phyloP scores from a whole-genome alignment of 768 basidiomycete species.

The Lactarius deliciosus region DNA sequence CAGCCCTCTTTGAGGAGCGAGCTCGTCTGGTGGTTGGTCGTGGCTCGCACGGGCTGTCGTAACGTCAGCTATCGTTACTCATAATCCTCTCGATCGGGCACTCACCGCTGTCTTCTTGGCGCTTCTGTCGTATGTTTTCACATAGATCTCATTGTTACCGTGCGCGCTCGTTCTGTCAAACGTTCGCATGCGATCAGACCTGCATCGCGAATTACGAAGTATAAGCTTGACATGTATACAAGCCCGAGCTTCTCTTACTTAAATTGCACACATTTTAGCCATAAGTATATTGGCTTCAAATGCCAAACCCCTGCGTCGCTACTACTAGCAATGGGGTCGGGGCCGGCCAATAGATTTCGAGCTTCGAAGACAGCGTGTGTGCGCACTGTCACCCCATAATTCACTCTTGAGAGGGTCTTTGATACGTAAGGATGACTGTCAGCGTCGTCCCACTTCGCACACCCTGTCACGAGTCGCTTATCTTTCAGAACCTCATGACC shows the following conservation, averaged over 20 bases:
- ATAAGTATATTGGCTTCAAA: not conserved
- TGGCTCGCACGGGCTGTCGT: not conserved
- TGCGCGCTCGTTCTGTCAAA: not conserved
- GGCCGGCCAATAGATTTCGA: not conserved
- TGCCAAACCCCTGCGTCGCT: not conserved
- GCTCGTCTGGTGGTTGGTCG: not conserved
- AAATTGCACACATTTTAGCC: not conserved
- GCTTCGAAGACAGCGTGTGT: slow-evolving; percentile 12
- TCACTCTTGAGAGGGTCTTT: slow-evolving; percentile 2
- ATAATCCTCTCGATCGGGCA: not conserved
- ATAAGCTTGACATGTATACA: not conserved
- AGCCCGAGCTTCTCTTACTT: not conserved
- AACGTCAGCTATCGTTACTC: slow-evolving; percentile 6
- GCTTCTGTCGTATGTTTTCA: not conserved
- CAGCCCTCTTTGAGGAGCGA: not conserved
- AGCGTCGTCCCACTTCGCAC: slow-evolving; percentile 4
- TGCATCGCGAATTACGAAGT: not conserved
- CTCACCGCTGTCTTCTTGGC: not conserved
- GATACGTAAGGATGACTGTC: slow-evolving; percentile 15
- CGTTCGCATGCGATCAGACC: not conserved
- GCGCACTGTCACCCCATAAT: slow-evolving; percentile 1
- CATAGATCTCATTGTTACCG: not conserved
- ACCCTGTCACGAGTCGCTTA: slow-evolving; percentile 23
- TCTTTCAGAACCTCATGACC: slow-evolving; percentile 21
- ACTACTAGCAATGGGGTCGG: not conserved